Conservation (phyloP, 805 yeast species). For the Metahyphopichia silvanorum region DNA sequence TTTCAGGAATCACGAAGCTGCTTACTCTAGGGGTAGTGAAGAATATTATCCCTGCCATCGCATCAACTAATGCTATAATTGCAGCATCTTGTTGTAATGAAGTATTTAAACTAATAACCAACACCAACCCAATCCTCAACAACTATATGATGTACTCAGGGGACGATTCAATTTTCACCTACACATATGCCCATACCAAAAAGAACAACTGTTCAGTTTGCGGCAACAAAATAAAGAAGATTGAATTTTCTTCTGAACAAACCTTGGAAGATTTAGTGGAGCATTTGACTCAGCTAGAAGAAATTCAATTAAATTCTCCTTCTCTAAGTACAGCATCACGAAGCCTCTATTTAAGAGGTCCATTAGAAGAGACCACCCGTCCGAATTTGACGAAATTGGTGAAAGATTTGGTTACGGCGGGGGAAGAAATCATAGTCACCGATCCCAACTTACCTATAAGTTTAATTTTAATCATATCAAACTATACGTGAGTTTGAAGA, state of each 20-base stretch:
- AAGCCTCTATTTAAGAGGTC: conserved; percentile 45
- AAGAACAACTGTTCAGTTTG: conserved; percentile 74
- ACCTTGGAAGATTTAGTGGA: conserved; percentile 44
- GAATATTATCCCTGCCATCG: conserved; percentile 89
- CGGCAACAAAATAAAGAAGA: conserved; percentile 39
- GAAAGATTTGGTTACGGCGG: conserved; percentile 31
- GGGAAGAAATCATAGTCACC: conserved; percentile 52
- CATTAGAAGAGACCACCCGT: conserved; percentile 46
- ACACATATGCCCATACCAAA: conserved; percentile 62
- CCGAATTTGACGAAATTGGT: conserved; percentile 38
- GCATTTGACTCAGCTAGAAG: conserved; percentile 27
- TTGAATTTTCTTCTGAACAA: conserved; percentile 25
- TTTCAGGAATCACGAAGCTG: conserved; percentile 69
- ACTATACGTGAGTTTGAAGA: too few relatives aligned
- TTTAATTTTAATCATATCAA: not conserved
- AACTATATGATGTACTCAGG: conserved; percentile 91
- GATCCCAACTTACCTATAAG: conserved; percentile 49
- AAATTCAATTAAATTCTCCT: conserved; percentile 37
- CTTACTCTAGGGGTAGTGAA: conserved; percentile 86
- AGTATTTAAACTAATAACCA: conserved; percentile 73
- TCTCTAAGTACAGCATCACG: conserved; percentile 40
- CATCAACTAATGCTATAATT: conserved; percentile 88
- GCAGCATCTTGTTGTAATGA: conserved; percentile 90
- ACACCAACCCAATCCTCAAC: conserved; percentile 59
- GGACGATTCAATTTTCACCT: conserved; percentile 70